Conservation (phyloP, 306 rosid species). For the Casuarina glauca region DNA sequence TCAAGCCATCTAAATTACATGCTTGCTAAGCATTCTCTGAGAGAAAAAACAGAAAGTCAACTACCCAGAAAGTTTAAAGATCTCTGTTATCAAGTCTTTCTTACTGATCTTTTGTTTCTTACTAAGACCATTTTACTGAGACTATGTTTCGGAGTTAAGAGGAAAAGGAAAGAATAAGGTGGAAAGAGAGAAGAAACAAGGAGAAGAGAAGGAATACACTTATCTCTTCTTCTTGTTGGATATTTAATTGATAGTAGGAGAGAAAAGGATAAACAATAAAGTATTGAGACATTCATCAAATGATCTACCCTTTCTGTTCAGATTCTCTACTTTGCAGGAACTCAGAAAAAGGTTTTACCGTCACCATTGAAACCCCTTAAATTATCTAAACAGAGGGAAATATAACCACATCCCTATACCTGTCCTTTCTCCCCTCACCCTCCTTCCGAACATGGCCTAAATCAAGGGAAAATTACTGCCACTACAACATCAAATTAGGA, state of each 20-base stretch:
- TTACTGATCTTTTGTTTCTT: background rate
- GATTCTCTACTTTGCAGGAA: too few relatives aligned
- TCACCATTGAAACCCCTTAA: background rate
- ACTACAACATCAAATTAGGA: background rate
- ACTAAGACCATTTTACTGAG: background rate
- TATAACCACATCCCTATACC: background rate
- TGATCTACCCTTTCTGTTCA: too few relatives aligned
- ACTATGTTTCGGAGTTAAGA: too few relatives aligned
- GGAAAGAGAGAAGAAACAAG: too few relatives aligned
- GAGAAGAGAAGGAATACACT: too few relatives aligned
- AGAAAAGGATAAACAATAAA: too few relatives aligned
- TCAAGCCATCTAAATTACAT: background rate
- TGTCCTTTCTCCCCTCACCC: background rate
- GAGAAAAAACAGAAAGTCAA: background rate
- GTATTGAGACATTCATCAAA: too few relatives aligned
- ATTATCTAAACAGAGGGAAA: background rate
- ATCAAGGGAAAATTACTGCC: background rate
- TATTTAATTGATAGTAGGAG: too few relatives aligned
- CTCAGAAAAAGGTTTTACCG: background rate
- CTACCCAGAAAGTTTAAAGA: background rate
- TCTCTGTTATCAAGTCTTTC: background rate
- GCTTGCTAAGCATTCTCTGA: background rate
- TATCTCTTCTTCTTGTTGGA: too few relatives aligned
- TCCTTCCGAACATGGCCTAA: background rate
- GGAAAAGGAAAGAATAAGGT: too few relatives aligned